These are phyloP conservation scores for Fusarium vanettenii DNA, from an alignment of 2,329 filamentous ascomycete genomes.

Conservation along the genomic window DNA sequence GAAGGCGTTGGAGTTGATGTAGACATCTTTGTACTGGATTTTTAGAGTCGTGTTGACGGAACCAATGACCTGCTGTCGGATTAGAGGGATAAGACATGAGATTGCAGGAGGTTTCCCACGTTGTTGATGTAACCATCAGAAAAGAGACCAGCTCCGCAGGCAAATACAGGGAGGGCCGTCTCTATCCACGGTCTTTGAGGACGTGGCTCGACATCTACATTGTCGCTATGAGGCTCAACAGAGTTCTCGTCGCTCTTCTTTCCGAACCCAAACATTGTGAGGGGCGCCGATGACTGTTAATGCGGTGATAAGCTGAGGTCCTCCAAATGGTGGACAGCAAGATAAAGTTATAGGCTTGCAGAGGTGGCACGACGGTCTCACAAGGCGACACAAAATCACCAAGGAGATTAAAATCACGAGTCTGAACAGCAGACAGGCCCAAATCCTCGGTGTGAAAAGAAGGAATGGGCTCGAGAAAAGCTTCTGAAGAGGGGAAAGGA, in stretches of 20 bases:
- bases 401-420: not conserved
- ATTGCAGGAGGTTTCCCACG: constrained; percentile 55
- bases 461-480: not conserved
- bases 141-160: constrained; percentile 90
- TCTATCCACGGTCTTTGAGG: constrained; percentile 31
- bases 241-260: constrained; percentile 26
- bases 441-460: not conserved
- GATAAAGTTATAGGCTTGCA: not conserved
- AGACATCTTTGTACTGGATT: constrained; percentile 76
- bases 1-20: constrained; percentile 74
- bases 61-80: constrained; percentile 77
- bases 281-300: not conserved
- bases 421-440: not conserved
- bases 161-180: constrained; percentile 74
- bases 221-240: constrained; percentile 14
- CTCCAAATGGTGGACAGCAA: not conserved
- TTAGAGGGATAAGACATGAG: not conserved
- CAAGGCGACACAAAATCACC: not conserved
- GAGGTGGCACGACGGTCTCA: not conserved
- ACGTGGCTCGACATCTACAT: constrained; percentile 3
- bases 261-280: constrained; percentile 33
- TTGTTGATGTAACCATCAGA: constrained; percentile 94
- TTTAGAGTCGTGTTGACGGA: constrained; percentile 83
- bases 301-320: not conserved
- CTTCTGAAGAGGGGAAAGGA: not conserved